Percentiles rank a stretch among this genome's conserved stretches.
These are phyloP conservation scores for Linnemannia elongata DNA, from an alignment of 192 early-diverging fungal genomes.

Conservation along the genomic window DNA sequence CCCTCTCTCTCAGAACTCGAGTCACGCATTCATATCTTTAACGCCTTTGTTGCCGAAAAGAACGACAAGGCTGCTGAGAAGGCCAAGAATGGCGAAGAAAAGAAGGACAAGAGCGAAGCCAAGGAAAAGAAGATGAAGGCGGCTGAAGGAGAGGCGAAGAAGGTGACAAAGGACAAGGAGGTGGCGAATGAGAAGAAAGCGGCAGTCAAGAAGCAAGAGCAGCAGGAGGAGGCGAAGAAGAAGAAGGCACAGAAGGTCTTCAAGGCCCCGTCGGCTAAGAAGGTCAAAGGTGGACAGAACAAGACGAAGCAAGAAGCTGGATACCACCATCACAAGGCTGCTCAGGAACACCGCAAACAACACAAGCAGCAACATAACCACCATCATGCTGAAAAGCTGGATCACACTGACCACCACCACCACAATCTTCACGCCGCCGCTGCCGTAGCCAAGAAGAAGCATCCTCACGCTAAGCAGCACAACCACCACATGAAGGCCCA, in stretches of 20 bases:
- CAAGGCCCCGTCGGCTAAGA: background rate
- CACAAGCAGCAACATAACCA: background rate
- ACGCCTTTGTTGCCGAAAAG: conserved; percentile 2
- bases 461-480: background rate
- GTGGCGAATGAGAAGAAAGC: background rate
- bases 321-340: background rate
- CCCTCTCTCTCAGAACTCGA: conserved; percentile 31
- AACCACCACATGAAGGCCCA: background rate
- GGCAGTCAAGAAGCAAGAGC: background rate
- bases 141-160: background rate
- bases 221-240: background rate
- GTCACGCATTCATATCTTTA: conserved; percentile 21
- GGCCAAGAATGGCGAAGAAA: background rate
- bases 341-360: background rate
- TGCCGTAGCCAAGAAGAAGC: conserved; percentile 6
- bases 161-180: background rate
- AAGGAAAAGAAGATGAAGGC: background rate
- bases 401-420: background rate
- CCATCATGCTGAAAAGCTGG: background rate
- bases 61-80: background rate
- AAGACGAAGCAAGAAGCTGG: background rate
- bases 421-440: conserved; percentile 17
- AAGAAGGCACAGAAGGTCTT: background rate
- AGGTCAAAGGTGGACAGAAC: background rate
- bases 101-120: background rate